Conservation (phyloP, 768 basidiomycete species). For the Pulveroboletus ravenelii region DNA sequence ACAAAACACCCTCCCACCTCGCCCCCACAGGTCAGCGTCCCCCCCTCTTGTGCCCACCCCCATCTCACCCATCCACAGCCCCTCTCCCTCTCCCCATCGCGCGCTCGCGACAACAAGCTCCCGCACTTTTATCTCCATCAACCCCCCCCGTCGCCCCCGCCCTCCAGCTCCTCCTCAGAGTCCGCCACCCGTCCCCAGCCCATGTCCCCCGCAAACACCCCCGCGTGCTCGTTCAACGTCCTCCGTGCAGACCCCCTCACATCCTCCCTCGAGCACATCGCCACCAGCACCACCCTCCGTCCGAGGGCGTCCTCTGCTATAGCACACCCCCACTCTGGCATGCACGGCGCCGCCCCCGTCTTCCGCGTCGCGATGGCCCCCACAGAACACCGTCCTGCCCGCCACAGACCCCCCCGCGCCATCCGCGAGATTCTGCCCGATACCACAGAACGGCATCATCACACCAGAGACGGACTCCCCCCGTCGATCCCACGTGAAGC, state of each 20-base stretch:
- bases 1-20: neutral
- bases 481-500: conserved; percentile 30
- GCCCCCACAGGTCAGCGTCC: neutral
- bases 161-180: conserved; percentile 28
- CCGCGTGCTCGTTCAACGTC: conserved; percentile 40
- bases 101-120: too few relatives aligned
- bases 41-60: neutral
- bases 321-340: conserved; percentile 15
- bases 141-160: conserved; percentile 21
- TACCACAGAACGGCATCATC: conserved; percentile 26
- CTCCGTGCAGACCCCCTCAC: conserved; percentile 40
- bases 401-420: conserved; percentile 15
- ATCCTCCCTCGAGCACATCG: conserved; percentile 41
- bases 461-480: conserved; percentile 17
- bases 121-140: conserved; percentile 10
- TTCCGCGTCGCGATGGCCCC: conserved; percentile 36
- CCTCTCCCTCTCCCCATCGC: neutral
- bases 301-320: conserved; percentile 23
- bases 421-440: conserved; percentile 25
- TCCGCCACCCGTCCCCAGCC: conserved; percentile 19
- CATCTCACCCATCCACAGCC: neutral
- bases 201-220: conserved; percentile 11
- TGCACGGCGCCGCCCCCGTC: conserved; percentile 33
- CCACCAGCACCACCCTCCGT: conserved; percentile 38
- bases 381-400: conserved; percentile 12